Conservation (phyloP, 2,329 filamentous ascomycete genomes). For the Apiospora rasikravindrae region DNA sequence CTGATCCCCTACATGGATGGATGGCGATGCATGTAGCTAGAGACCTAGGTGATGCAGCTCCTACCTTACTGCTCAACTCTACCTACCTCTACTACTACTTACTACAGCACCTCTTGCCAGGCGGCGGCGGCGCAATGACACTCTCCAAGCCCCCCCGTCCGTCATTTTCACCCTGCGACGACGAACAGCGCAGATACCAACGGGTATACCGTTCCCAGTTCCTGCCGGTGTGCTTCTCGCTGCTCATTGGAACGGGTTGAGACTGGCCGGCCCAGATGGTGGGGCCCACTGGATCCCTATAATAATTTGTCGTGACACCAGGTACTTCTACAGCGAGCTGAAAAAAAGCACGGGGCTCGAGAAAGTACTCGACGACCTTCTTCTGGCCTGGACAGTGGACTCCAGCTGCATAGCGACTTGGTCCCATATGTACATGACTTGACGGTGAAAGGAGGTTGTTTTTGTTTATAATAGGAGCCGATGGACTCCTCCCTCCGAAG, state of each 20-base stretch:
- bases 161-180: conserved; percentile 3
- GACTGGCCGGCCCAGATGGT: background rate
- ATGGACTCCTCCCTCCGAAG: background rate
- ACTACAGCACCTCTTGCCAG: background rate
- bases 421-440: background rate
- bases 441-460: conserved; percentile 14
- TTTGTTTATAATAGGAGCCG: conserved; percentile 8
- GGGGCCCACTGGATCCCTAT: conserved; percentile 1
- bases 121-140: conserved; percentile 11
- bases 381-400: background rate
- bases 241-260: conserved; percentile 6
- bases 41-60: background rate
- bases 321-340: background rate
- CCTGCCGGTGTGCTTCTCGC: background rate
- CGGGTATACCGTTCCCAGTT: background rate
- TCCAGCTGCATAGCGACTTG: background rate
- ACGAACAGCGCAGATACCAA: background rate
- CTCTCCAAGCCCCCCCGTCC: conserved; percentile 2
- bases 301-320: background rate
- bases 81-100: background rate
- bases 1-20: background rate
- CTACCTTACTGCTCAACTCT: too few species aligned
- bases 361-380: background rate
- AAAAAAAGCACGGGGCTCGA: conserved; percentile 8
- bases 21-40: background rate